phyloP scores from a whole-genome alignment of 1,284 basidiomycete genomes.

The Schizopora paradoxa region DNA sequence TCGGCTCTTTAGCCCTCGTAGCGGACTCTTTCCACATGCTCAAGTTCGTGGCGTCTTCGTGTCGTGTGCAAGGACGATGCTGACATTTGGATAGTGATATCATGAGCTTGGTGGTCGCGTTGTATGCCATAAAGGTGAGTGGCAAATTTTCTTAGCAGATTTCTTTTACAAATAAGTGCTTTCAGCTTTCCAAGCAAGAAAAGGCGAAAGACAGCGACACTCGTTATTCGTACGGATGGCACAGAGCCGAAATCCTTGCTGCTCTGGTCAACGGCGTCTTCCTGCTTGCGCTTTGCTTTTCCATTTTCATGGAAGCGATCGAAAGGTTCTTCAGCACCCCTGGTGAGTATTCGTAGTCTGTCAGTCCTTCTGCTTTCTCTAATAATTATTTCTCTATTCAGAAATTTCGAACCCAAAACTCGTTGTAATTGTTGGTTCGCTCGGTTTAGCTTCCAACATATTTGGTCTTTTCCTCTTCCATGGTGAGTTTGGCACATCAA shows the following conservation, averaged over 20 bases:
- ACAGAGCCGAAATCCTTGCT: conserved; percentile 96
- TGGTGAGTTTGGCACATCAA: conserved; percentile 46
- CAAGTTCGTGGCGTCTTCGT: conserved; percentile 53
- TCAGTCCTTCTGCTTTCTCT: not conserved
- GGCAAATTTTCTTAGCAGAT: too few species aligned
- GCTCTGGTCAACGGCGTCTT: conserved; percentile 96
- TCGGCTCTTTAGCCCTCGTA: conserved; percentile 91
- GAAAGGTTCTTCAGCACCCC: conserved; percentile 84
- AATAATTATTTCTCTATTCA: conserved; percentile 27
- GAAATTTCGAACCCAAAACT: conserved; percentile 87
- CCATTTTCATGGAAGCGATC: conserved; percentile 91
- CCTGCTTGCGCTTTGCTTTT: conserved; percentile 92
- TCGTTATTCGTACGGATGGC: conserved; percentile 93
- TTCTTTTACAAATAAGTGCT: conserved; percentile 44
- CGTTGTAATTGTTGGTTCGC: conserved; percentile 85
- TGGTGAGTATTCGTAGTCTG: conserved; percentile 40
- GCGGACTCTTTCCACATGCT: conserved; percentile 99
- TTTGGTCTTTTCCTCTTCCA: conserved; percentile 95
- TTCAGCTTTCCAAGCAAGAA: not conserved
- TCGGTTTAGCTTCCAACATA: conserved; percentile 90
- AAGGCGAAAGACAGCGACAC: conserved; percentile 28
- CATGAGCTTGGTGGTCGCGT: conserved; percentile 89
- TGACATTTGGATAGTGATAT: conserved; percentile 73
- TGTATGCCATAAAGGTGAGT: conserved; percentile 91
- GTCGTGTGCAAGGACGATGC: conserved; percentile 6